These are phyloP conservation scores for Laguncularia racemosa DNA, from an alignment of 345 rosid genomes.

Conservation along the genomic window DNA sequence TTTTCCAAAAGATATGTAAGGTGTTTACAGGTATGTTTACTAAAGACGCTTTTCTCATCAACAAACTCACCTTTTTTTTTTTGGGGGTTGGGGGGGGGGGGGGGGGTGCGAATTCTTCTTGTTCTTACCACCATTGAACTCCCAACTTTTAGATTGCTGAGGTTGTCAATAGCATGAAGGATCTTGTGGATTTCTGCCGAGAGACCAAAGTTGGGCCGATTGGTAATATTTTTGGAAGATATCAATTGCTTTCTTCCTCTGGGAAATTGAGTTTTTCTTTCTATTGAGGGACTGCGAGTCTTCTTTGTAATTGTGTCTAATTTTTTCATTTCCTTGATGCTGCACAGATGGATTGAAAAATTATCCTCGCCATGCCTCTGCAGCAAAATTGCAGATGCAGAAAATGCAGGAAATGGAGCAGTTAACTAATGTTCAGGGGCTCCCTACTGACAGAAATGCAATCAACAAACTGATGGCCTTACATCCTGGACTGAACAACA, in stretches of 20 bases:
- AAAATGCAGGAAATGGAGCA: slow-evolving; percentile 87
- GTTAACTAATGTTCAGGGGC: slow-evolving; percentile 61
- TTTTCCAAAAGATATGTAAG: slow-evolving; percentile 95
- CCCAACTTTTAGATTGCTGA: slow-evolving; percentile 55
- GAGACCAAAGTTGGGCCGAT: slow-evolving; percentile 76
- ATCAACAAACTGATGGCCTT: slow-evolving; percentile 49
- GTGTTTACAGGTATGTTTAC: slow-evolving; percentile 73
- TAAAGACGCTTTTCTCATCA: neutral
- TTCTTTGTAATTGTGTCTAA: neutral
- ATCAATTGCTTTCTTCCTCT: neutral
- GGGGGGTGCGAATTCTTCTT: neutral
- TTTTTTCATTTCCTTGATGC: neutral
- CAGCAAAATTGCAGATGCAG: slow-evolving; percentile 69
- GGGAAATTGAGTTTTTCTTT: neutral
- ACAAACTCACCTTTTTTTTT: neutral
- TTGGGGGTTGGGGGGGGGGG: no score
- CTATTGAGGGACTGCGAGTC: no score
- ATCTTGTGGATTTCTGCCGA: slow-evolving; percentile 75
- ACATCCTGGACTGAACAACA: no score
- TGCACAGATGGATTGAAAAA: slow-evolving; percentile 91
- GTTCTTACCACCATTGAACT: slow-evolving; percentile 11
- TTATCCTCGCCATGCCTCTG: slow-evolving; percentile 50
- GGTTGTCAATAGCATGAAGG: slow-evolving; percentile 98
- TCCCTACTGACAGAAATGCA: slow-evolving; percentile 70
- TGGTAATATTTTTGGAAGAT: slow-evolving; percentile 31